Evolutionary conservation across 306 rosid genomes (phyloP).

Genomic region (Begonia fuchsioides): DNA sequence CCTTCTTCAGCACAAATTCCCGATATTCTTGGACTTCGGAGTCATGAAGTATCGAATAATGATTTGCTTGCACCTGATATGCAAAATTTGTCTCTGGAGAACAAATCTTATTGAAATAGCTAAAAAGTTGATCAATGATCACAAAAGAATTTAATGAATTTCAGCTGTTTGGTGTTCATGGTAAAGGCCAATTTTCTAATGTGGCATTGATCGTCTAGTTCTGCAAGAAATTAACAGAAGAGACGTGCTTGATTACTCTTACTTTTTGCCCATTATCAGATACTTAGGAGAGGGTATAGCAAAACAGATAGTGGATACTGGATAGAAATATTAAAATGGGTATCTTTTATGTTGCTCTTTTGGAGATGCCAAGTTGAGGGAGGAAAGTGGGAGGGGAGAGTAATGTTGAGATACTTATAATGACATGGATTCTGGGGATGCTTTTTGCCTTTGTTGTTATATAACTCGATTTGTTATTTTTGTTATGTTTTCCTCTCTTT

Average conservation of each 20-base stretch:
- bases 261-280: too few relatives aligned
- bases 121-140: slow-evolving; percentile 11
- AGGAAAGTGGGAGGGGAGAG: too few relatives aligned
- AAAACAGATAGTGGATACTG: neutral
- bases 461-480: too few relatives aligned
- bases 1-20: slow-evolving; percentile 30
- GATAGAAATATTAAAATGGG: neutral
- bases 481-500: too few relatives aligned
- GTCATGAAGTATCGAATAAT: slow-evolving; percentile 19
- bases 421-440: too few relatives aligned
- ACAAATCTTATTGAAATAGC: slow-evolving; percentile 5
- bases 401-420: too few relatives aligned
- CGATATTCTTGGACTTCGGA: slow-evolving; percentile 17
- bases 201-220: slow-evolving; percentile 23
- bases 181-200: slow-evolving; percentile 20
- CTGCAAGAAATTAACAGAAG: slow-evolving; percentile 37
- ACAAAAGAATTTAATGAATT: slow-evolving; percentile 15
- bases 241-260: slow-evolving; percentile 8
- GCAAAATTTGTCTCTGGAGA: slow-evolving; percentile 31
- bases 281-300: slow-evolving; percentile 1
- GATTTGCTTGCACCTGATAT: slow-evolving; percentile 34
- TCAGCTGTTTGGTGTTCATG: slow-evolving; percentile 21
- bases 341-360: too few relatives aligned
- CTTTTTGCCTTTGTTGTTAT: too few relatives aligned
- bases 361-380: too few relatives aligned